These are phyloP conservation scores for Lolium perenne DNA, from an alignment of 176 grass and related monocot species.

Conservation along the genomic window DNA sequence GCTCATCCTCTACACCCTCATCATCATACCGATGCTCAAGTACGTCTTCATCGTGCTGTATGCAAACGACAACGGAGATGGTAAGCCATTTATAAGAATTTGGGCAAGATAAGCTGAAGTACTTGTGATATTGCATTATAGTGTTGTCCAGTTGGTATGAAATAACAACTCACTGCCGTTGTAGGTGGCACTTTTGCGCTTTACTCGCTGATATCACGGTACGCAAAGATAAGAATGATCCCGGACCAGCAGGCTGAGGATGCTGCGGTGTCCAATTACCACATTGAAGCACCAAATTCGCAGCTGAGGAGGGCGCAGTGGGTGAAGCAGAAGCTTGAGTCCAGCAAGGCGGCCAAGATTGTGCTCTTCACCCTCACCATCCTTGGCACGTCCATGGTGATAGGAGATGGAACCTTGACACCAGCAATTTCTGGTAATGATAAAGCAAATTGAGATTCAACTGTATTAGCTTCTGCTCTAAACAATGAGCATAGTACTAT, in stretches of 20 bases:
- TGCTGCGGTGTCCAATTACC: conserved; percentile 59
- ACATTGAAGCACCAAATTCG: conserved; percentile 39
- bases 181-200: conserved; percentile 79
- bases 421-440: conserved; percentile 66
- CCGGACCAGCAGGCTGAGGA: conserved; percentile 81
- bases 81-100: conserved; percentile 26
- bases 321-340: conserved; percentile 61
- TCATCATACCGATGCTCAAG: conserved; percentile 67
- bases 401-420: conserved; percentile 74
- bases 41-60: conserved; percentile 77
- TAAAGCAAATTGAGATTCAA: background rate
- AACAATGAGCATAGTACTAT: background rate
- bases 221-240: conserved; percentile 64
- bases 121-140: too few relatives aligned
- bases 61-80: conserved; percentile 79
- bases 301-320: conserved; percentile 54
- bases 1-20: conserved; percentile 75
- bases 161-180: background rate
- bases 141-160: background rate
- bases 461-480: background rate
- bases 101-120: background rate
- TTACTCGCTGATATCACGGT: conserved; percentile 70
- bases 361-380: conserved; percentile 62
- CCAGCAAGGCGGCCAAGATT: conserved; percentile 50
- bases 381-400: conserved; percentile 81